Evolutionary conservation across 2,329 filamentous ascomycete species (phyloP).

Genomic region (Fusarium subtropicale): DNA sequence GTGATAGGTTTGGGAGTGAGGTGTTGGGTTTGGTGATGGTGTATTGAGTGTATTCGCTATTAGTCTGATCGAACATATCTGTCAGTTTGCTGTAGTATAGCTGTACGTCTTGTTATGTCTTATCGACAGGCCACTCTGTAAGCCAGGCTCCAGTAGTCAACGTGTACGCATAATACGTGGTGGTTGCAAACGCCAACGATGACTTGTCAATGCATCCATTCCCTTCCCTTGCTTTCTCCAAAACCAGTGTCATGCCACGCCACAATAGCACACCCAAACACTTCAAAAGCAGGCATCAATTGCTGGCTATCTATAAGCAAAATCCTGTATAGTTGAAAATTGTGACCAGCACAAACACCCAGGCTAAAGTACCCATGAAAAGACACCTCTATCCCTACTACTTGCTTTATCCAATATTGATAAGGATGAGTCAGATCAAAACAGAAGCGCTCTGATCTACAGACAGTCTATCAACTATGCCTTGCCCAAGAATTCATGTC

Average conservation of each 20-base stretch:
- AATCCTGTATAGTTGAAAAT: slow-evolving; percentile 19
- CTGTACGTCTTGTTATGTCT: too few species aligned
- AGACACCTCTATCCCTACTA: slow-evolving; percentile 16
- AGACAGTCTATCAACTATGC: slow-evolving; percentile 18
- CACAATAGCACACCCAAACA: not conserved
- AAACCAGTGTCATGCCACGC: not conserved
- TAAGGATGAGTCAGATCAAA: slow-evolving; percentile 3
- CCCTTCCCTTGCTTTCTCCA: not conserved
- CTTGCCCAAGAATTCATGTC: slow-evolving; percentile 2
- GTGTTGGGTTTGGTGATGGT: not conserved
- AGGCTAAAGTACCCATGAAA: slow-evolving; percentile 9
- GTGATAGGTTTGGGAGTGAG: not conserved
- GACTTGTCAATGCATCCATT: slow-evolving; percentile 5
- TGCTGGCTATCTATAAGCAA: slow-evolving; percentile 35
- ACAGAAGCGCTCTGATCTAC: not conserved
- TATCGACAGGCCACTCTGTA: not conserved
- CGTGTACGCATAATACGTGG: not conserved
- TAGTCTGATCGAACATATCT: not conserved
- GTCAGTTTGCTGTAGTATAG: too few species aligned
- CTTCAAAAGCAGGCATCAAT: slow-evolving; percentile 6
- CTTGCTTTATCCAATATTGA: slow-evolving; percentile 16
- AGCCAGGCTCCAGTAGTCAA: not conserved
- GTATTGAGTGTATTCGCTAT: not conserved
- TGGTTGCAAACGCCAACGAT: not conserved
- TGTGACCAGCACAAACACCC: slow-evolving; percentile 42